Base-by-base conservation (phyloP, 805 yeast species). In the Starmerella bombicola region DNA sequence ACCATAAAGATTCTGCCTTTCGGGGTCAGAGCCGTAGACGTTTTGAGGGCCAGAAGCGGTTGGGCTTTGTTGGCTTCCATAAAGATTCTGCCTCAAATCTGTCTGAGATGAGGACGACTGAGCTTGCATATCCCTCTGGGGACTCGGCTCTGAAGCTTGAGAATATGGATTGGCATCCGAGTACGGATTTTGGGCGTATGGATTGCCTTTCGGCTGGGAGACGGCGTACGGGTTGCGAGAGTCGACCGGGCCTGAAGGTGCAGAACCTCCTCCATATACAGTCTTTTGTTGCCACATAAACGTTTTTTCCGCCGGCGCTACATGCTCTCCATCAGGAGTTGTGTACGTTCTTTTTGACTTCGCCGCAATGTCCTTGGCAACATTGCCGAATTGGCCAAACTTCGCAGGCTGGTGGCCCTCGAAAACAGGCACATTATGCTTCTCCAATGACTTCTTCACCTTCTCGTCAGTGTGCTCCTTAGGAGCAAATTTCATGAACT, bases 401-500 rank as follows among this genome's bases (percentile, higher is more conserved):
- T 70, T 70, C 46, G 68, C 68, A 42, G 64, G 61, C 33, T 73
- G 59, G 13, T 54, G 37, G 19, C 58, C 60, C 5, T 58, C 48
- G 40, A 61, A 65, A 21, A 70, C 65, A 10, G 70, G 50, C 28
- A 71, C 62, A 7, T 74, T 74, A 20, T 58, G 52, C 18, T 54
- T 54, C 43, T 58, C 61, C 43, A 72, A 57, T 28, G 59, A 61
- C 35, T 64, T 64, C 35, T 62, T 54, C 43, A 69, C 54, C 55
- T 71, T 72, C 41, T 61, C 66, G 43, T 67, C 71, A 21, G 70
- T 65, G 28, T 69, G 70, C 47, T 71, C 76, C 51, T 69, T 71
- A 4, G 54, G 54, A 35, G 53, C 53, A 57, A 60, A 66, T 50
- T 60, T 66, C 55, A 69, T 68, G 53, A 67, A 63, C 43, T 64